Evolutionary conservation across 2,329 filamentous ascomycete species (phyloP).

Genomic region (Calonectria leucothoes): DNA sequence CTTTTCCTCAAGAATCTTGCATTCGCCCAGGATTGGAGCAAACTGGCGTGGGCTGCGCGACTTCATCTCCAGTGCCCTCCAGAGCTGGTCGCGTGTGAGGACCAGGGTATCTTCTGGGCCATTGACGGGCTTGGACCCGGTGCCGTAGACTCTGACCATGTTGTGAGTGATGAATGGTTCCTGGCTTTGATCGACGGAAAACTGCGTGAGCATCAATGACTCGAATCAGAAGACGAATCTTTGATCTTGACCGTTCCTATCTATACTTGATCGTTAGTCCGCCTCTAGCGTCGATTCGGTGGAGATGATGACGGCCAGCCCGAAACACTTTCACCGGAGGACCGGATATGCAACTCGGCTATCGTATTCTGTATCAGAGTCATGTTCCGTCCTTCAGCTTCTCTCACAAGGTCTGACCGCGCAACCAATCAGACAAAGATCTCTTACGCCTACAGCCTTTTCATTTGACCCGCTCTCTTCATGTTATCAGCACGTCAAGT

Average conservation of each 20-base stretch:
- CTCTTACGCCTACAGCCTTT: background rate
- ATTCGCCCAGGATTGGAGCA: background rate
- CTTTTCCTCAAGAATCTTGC: background rate
- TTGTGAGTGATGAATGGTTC: background rate
- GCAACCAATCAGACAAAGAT: background rate
- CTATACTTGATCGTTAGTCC: background rate
- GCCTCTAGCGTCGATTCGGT: background rate
- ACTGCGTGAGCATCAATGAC: background rate
- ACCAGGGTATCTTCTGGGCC: background rate
- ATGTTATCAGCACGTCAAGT: background rate
- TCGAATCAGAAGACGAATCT: background rate
- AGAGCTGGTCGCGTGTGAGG: background rate
- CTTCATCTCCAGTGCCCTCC: background rate
- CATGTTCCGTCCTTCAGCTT: background rate
- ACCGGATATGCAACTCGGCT: background rate
- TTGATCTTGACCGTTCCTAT: background rate
- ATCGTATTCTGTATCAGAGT: background rate
- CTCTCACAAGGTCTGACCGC: background rate
- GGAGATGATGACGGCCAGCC: background rate
- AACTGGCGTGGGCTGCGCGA: background rate
- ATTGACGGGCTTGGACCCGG: background rate
- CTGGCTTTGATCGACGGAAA: too few relatives aligned
- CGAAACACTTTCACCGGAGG: background rate
- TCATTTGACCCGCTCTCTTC: background rate
- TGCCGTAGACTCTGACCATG: constrained; percentile 1